Conservation (phyloP, 176 grass and related monocot species). For the Aegilops sharonensis region DNA sequence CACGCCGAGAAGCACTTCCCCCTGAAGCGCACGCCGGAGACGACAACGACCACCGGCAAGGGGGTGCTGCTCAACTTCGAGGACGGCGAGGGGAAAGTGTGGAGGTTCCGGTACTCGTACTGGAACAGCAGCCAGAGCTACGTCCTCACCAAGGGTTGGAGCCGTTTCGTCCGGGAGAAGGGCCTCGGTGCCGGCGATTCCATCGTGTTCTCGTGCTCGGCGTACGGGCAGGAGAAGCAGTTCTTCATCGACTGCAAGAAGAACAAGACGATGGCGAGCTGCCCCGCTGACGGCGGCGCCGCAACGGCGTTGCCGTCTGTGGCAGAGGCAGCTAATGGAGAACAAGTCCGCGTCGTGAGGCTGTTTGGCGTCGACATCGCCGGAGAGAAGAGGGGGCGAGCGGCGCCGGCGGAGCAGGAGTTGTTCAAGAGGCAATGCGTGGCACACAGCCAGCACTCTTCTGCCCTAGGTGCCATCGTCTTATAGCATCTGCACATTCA, state of each 20-base stretch:
- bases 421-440: conserved; percentile 46
- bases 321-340: neutral
- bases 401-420: neutral
- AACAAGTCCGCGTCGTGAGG: conserved; percentile 38
- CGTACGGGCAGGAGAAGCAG: conserved; percentile 50
- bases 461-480: conserved; percentile 54
- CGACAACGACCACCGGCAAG: conserved; percentile 9
- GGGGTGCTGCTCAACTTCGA: conserved; percentile 92
- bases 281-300: neutral
- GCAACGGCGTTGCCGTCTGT: neutral
- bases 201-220: conserved; percentile 62
- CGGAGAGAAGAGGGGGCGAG: conserved; percentile 31
- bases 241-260: conserved; percentile 80
- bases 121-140: conserved; percentile 99
- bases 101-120: conserved; percentile 87
- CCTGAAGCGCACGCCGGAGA: conserved; percentile 1
- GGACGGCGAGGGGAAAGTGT: conserved; percentile 77
- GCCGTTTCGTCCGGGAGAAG: conserved; percentile 94
- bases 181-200: conserved; percentile 74
- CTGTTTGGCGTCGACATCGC: conserved; percentile 77
- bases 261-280: neutral
- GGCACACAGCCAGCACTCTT: conserved; percentile 5
- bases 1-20: conserved; percentile 97
- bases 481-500: conserved; percentile 18
- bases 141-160: conserved; percentile 96